These are phyloP conservation scores for Golubevia pallescens DNA, from an alignment of 1,284 basidiomycete genomes.

Conservation along the genomic window DNA sequence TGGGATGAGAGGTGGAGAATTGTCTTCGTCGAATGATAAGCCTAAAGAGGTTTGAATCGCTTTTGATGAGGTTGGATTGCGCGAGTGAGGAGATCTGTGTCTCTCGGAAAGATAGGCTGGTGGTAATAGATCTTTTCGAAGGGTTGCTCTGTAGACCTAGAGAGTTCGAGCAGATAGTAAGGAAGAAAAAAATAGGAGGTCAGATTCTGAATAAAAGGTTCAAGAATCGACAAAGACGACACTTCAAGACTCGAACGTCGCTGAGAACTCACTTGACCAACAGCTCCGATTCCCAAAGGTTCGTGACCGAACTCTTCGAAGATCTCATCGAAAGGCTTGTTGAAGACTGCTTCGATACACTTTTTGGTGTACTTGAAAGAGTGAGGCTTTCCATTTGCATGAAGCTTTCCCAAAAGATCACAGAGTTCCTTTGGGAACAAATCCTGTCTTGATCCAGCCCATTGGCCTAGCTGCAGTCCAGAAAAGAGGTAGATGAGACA, in stretches of 20 bases:
- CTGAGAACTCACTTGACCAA: conserved; percentile 81
- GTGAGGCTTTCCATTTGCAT: conserved; percentile 88
- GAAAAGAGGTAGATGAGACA: too few species aligned
- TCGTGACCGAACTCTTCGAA: conserved; percentile 86
- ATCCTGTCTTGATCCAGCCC: conserved; percentile 94
- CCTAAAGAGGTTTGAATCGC: too few species aligned
- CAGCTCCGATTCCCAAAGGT: conserved; percentile 96
- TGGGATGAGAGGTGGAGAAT: too few species aligned
- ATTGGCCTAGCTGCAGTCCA: conserved; percentile 86
- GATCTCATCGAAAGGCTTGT: conserved; percentile 77
- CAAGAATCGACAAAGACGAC: too few species aligned
- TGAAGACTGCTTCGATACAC: conserved; percentile 85
- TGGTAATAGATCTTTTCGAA: conserved; percentile 47
- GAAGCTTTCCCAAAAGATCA: conserved; percentile 80
- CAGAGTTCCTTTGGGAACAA: conserved; percentile 93
- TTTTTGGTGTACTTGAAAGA: conserved; percentile 79
- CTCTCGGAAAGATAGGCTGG: conserved; percentile 26
- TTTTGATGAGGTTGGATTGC: too few species aligned
- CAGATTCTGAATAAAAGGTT: too few species aligned
- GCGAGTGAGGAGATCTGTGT: neutral
- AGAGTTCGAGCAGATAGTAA: too few species aligned
- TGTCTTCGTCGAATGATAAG: too few species aligned
- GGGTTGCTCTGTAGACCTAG: conserved; percentile 60
- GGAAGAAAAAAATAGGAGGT: too few species aligned
- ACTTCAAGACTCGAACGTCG: too few species aligned